phyloP scores from a whole-genome alignment of 805 yeast genomes.

The Yueomyces sinensis region DNA sequence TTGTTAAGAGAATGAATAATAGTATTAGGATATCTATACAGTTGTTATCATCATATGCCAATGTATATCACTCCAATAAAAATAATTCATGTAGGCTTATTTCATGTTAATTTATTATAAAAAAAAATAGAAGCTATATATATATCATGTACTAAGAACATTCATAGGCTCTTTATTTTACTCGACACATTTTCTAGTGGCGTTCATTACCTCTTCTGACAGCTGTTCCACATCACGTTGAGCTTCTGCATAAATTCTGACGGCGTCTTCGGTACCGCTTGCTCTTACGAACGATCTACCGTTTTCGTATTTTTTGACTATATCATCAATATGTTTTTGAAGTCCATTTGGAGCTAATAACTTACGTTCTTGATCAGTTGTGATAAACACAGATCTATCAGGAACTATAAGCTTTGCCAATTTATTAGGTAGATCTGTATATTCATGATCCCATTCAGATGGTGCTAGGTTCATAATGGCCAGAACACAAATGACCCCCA shows the following conservation, averaged over 20 bases:
- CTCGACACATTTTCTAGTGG: neutral
- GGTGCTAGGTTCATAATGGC: slow-evolving; percentile 46
- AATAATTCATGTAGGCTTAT: no score
- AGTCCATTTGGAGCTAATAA: slow-evolving; percentile 66
- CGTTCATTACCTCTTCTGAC: neutral
- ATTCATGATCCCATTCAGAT: slow-evolving; percentile 59
- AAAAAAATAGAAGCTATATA: no score
- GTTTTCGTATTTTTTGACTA: slow-evolving; percentile 37
- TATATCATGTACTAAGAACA: no score
- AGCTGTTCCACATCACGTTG: slow-evolving; percentile 8
- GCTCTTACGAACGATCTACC: slow-evolving; percentile 94
- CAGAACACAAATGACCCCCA: slow-evolving; percentile 59
- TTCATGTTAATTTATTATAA: no score
- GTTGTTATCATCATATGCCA: no score
- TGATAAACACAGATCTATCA: slow-evolving; percentile 65
- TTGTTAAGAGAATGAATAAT: no score
- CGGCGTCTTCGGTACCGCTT: slow-evolving; percentile 96
- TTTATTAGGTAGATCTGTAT: slow-evolving; percentile 77
- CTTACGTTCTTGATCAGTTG: slow-evolving; percentile 84
- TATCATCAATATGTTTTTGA: slow-evolving; percentile 56
- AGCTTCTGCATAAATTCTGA: slow-evolving; percentile 90
- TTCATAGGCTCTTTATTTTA: no score
- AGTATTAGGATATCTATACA: no score
- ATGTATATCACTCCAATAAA: no score
- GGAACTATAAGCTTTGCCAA: slow-evolving; percentile 71